A percentile compares a stretch with the other conserved stretches of the same genome.
Evolutionary conservation across 257 asterid genomes (phyloP).

Genomic region (Echites panduratus): DNA sequence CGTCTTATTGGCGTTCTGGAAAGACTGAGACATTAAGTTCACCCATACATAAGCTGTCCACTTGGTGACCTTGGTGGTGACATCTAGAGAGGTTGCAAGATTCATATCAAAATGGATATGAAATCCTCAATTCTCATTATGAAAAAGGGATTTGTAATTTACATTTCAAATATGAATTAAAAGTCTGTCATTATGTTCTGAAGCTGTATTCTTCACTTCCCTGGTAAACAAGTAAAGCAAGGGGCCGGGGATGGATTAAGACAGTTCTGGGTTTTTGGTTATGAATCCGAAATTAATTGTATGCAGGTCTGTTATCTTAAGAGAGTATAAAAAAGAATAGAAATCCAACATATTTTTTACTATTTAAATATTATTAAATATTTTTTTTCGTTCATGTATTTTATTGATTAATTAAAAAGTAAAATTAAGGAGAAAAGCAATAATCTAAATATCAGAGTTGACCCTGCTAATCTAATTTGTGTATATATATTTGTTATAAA

Average conservation of each 20-base stretch:
- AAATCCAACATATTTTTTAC: too few species aligned
- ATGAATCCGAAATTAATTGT: not conserved
- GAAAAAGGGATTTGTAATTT: not conserved
- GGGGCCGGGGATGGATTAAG: not conserved
- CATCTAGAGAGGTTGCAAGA: not conserved
- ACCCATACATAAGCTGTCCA: not conserved
- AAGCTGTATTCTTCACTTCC: not conserved
- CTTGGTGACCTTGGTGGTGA: not conserved
- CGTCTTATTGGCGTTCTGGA: not conserved
- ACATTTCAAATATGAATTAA: not conserved
- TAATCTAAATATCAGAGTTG: too few species aligned
- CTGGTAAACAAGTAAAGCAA: not conserved
- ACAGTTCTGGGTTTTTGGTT: not conserved
- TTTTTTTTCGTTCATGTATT: too few species aligned
- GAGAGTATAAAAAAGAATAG: not conserved
- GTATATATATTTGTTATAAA: too few species aligned
- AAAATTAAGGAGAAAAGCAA: too few species aligned
- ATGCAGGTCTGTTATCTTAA: not conserved
- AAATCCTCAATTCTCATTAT: not conserved
- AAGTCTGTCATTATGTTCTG: not conserved
- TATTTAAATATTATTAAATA: too few species aligned
- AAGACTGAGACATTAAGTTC: not conserved
- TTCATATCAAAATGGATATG: slow-evolving; percentile 1
- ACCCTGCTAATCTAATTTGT: too few species aligned
- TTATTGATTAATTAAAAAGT: too few species aligned